Evolutionary conservation across 1,139 yeast genomes (phyloP), one percentile per base, ranked within the genome.

Genomic region (Hansenula lynferdii): DNA sequence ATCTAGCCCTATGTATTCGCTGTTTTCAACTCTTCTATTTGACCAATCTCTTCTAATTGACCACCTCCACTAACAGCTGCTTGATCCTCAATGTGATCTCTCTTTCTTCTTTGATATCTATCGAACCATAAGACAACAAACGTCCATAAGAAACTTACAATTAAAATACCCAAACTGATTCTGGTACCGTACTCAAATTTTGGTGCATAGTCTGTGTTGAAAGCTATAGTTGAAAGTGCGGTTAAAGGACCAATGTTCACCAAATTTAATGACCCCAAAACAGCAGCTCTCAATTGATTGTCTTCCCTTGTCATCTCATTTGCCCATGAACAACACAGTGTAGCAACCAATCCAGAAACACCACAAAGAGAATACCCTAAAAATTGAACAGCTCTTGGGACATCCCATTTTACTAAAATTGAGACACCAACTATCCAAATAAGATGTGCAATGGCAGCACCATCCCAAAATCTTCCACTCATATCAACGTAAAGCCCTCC

Each of bases 271-370:
- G 28, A 36, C 8, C 39, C 39, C 5, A 36, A 12, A 18, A 26
- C 27, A 8, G 18, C 10, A 16, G 39, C 39, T 15, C 34, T 25
- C 7, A 33, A 14, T 21, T 33, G 36, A 5, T 23, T 23, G 24
- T 37, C 36, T 28, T 37, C 39, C 19, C 31, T 28, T 8, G 36
- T 32, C 34, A 32, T 26, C 10, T 32, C 36, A 28, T 37, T 37
- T 3, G 36, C 33, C 40, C 40, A 37, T 19, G 27, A 18, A 12
- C 23, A 27, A 25, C 22, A 22, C 5, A 37, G 12, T 3, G 19
- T 19, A 1, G 36, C 28, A 3, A 26, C 24, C 4, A 36, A 17
- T 8, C 23, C 36, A 16, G 23, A 22, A 2, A 33, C 28, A 33
- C 36, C 40, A 20, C n/a, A 20, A 11, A 32, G 12, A 5, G 30